These are phyloP conservation scores for Aspergillus sp. DNA, from an alignment of 2,329 filamentous ascomycete genomes.

Conservation along the genomic window DNA sequence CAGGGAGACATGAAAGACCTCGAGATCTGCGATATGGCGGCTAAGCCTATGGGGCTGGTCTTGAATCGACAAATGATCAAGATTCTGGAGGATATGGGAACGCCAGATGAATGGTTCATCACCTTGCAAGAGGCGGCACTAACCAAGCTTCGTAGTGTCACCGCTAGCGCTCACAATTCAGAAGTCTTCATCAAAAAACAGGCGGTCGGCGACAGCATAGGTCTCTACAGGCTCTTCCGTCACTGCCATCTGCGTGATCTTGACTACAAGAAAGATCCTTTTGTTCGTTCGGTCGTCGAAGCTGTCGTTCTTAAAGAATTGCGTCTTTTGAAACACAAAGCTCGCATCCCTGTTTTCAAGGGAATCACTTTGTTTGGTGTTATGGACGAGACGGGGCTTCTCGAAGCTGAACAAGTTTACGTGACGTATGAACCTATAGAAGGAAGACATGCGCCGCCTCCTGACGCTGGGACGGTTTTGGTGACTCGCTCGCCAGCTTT, in stretches of 20 bases:
- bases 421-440: constrained; percentile 19
- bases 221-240: constrained; percentile 63
- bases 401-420: constrained; percentile 62
- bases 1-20: constrained; percentile 54
- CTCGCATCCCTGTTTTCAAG: constrained; percentile 69
- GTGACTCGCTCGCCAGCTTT: constrained; percentile 79
- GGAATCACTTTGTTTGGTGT: constrained; percentile 79
- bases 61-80: constrained; percentile 83
- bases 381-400: constrained; percentile 75
- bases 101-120: constrained; percentile 61
- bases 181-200: constrained; percentile 66
- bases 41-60: constrained; percentile 66
- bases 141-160: constrained; percentile 59
- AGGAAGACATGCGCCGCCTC: constrained; percentile 11
- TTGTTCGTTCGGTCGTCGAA: constrained; percentile 71
- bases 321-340: constrained; percentile 74
- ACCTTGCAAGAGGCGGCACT: constrained; percentile 66
- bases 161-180: constrained; percentile 61
- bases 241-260: constrained; percentile 58
- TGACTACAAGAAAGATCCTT: constrained; percentile 67
- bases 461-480: constrained; percentile 47
- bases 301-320: constrained; percentile 70
- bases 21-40: constrained; percentile 56
- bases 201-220: constrained; percentile 61
- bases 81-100: constrained; percentile 76